These are phyloP conservation scores for Aspergillus novoparasiticus DNA, from an alignment of 2,329 filamentous ascomycete species.

Conservation along the genomic window DNA sequence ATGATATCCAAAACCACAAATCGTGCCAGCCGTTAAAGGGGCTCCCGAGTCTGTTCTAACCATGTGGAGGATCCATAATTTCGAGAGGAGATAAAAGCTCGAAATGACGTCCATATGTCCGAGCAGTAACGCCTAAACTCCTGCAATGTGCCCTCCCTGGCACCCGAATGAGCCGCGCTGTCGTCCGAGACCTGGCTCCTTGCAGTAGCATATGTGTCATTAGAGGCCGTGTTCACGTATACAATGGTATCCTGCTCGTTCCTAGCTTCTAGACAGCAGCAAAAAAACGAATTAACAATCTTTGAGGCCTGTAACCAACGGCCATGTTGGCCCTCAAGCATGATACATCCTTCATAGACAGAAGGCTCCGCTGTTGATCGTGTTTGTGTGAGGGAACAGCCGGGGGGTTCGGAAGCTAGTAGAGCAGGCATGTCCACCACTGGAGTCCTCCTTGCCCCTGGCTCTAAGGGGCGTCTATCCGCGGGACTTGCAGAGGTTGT, in stretches of 20 bases:
- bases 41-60: constrained; percentile 1
- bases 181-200: constrained; percentile 8
- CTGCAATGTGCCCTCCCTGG: not conserved
- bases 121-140: not conserved
- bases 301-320: constrained; percentile 9
- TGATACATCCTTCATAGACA: constrained; percentile 2
- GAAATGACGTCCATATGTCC: not conserved
- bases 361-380: constrained; percentile 9
- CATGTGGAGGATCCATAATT: constrained; percentile 7
- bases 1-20: not conserved
- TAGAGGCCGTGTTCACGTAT: constrained; percentile 14
- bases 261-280: constrained; percentile 9
- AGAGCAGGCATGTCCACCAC: not conserved
- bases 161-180: not conserved
- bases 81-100: not conserved
- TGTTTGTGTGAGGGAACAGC: constrained; percentile 12
- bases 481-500: too few relatives aligned
- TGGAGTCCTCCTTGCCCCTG: not conserved
- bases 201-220: constrained; percentile 21
- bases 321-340: not conserved
- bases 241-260: constrained; percentile 6
- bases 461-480: not conserved
- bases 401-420: not conserved
- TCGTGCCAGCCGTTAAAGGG: not conserved
- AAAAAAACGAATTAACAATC: constrained; percentile 7